These are phyloP conservation scores for Onygenales sp. DNA, from an alignment of 2,329 filamentous ascomycete genomes.

Conservation along the genomic window DNA sequence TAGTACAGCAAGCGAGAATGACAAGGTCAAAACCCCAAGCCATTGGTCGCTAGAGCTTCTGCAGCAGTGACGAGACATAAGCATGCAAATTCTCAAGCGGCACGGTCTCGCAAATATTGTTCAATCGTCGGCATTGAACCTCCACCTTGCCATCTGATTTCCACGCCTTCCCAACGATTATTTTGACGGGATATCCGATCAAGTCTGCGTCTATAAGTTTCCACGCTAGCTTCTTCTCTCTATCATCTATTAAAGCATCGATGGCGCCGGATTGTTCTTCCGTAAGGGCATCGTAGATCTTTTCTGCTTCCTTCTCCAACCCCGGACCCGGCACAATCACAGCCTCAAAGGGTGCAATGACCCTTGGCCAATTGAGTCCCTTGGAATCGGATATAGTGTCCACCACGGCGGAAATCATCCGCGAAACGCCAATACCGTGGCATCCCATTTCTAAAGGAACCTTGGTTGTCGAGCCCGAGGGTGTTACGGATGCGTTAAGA, in stretches of 20 bases:
- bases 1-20: neutral
- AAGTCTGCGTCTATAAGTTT: constrained; percentile 86
- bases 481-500: constrained; percentile 52
- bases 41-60: constrained; percentile 37
- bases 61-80: constrained; percentile 41
- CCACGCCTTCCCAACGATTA: constrained; percentile 70
- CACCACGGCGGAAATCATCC: constrained; percentile 79
- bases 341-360: constrained; percentile 75
- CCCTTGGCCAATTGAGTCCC: constrained; percentile 80
- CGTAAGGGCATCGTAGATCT: constrained; percentile 55
- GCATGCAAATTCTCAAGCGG: constrained; percentile 39
- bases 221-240: constrained; percentile 60
- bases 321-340: constrained; percentile 51
- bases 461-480: constrained; percentile 20
- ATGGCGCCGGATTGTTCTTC: constrained; percentile 23
- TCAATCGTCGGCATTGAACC: constrained; percentile 66
- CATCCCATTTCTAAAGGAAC: constrained; percentile 84
- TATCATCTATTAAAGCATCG: constrained; percentile 68
- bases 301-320: constrained; percentile 40
- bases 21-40: neutral
- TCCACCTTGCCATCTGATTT: constrained; percentile 51
- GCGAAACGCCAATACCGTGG: constrained; percentile 87
- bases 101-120: constrained; percentile 49
- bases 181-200: constrained; percentile 74
- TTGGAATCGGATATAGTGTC: constrained; percentile 60